Percentiles rank a stretch among this genome's conserved stretches.
Conservation (phyloP, 225 moss, liverwort and hornwort genomes). For the Thuidium tamariscinum region DNA sequence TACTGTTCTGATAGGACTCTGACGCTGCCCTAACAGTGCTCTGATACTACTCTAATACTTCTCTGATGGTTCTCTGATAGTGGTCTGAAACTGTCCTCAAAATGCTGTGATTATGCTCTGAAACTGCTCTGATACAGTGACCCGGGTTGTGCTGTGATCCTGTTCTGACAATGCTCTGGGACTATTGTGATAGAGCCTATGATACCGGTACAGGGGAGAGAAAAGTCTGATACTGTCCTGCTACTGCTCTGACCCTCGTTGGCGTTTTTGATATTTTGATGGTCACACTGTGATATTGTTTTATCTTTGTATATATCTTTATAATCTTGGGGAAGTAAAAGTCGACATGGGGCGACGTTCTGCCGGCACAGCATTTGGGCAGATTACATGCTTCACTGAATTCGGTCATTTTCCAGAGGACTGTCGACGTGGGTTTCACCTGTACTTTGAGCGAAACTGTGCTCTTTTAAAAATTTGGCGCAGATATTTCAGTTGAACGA, state of each 20-base stretch:
- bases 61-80: not conserved
- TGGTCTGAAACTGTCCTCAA: not conserved
- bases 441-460: not conserved
- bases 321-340: not conserved
- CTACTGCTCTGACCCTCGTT: not conserved
- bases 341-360: not conserved
- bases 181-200: not conserved
- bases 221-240: not conserved
- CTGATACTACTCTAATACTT: not conserved
- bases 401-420: not conserved
- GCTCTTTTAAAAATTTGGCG: not conserved
- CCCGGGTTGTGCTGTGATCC: not conserved
- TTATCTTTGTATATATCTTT: not conserved
- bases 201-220: not conserved
- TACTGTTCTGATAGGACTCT: not conserved
- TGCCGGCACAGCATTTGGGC: not conserved
- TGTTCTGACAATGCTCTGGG: not conserved
- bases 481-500: not conserved
- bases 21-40: not conserved
- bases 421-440: not conserved
- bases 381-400: not conserved
- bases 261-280: not conserved
- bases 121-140: not conserved
- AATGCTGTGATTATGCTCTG: not conserved
- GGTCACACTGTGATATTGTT: not conserved